Conservation (phyloP, 108 stramenopile species). For the Chaetoceros muelleri region DNA sequence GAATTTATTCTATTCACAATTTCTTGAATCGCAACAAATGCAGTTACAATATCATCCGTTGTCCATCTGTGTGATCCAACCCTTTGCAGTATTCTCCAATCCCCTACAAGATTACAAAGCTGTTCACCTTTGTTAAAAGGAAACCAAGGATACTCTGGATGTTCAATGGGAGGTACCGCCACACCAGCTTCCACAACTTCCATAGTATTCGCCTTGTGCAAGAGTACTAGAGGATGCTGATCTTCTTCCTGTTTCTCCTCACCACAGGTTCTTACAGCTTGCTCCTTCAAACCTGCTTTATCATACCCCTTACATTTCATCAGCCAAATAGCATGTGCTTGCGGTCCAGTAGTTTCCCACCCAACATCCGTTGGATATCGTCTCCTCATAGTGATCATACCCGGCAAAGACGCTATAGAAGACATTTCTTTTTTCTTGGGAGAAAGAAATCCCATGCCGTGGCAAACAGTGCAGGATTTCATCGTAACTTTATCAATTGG, state of each 20-base stretch:
- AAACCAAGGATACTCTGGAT: conserved; percentile 19
- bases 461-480: conserved; percentile 42
- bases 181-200: background rate
- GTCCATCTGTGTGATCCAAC: conserved; percentile 61
- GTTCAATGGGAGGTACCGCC: background rate
- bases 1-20: background rate
- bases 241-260: conserved; percentile 6
- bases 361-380: conserved; percentile 10
- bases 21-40: conserved; percentile 29
- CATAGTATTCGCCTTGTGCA: background rate
- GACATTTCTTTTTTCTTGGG: conserved; percentile 17
- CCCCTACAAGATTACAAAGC: conserved; percentile 53
- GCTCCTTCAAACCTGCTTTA: background rate
- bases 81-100: conserved; percentile 56
- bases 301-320: background rate
- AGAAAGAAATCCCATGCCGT: conserved; percentile 22
- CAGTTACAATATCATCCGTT: conserved; percentile 67
- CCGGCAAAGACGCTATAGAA: conserved; percentile 4
- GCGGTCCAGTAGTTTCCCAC: conserved; percentile 23
- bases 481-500: no score
- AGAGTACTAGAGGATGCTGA: conserved; percentile 4
- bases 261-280: conserved; percentile 11
- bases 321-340: conserved; percentile 7
- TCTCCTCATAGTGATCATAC: conserved; percentile 13
- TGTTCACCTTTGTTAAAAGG: conserved; percentile 41